Base-by-base conservation (phyloP, 2,329 filamentous ascomycete genomes). In the Apiospora saccharicola region DNA sequence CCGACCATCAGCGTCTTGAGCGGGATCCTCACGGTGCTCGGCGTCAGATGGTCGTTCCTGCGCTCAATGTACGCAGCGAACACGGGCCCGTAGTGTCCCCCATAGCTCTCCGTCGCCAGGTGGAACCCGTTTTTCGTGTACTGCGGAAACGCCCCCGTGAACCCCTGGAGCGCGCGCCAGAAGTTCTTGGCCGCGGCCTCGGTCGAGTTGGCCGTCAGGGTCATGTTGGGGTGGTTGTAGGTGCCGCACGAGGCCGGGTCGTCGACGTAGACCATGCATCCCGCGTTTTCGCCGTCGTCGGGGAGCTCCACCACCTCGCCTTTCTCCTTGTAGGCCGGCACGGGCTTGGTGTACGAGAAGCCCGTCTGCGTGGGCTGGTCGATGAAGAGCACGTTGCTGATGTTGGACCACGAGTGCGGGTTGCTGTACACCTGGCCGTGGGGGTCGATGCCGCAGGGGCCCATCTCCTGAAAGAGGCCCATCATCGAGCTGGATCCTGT, bases 101-200 rank as follows among this genome's bases (percentile, higher is more conserved):
- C 89, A 72, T 89, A 90, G 51, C 83, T 86, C 78, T 90, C 88
- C 0, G 87, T 88, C 0, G 88, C 82, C 75, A 90, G 89, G 76
- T 86, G 85, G 76, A 90, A 87, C 0, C 85, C 85, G 61, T 85
- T 81, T 26, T 85, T 80, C 0, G 84, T 81, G 75, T 86, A 87
- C 72, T 86, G 77, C 1, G 85, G 89, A 77, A 91, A 91, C 0
- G 85, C 89, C 2, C 89, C 89, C 85, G 90, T 89, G 79, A 91
- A 91, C 0, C 88, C 89, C 76, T 91, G 89, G 37, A 91, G 77
- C 0, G 87, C 89, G 79, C 87, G 88, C 87, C 88, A 91, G 81
- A 91, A 89, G 71, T 87, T 87, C 1, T 88, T 88, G 4, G 89
- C 89, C 2, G 89, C 88, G 71, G 79, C 81, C 22, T 81, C 75